Base-by-base conservation (phyloP, 306 rosid species). In the Rubus idaeus region DNA sequence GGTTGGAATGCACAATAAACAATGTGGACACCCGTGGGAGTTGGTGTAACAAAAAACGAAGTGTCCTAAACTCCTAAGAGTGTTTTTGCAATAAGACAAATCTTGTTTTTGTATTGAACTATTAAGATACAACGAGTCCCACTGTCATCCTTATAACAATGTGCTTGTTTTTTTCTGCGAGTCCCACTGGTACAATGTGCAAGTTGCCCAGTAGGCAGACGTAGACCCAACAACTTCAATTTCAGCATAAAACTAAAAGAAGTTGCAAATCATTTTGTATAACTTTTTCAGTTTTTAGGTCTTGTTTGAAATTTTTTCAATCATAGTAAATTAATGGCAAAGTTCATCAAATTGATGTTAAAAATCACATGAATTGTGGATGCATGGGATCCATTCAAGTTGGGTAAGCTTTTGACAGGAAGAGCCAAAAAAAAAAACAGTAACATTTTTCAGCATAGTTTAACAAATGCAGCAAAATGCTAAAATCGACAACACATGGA, bases 91-190 rank as follows among this genome's bases (percentile, higher is more conserved):
- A 46, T 67, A 58, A 57, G 75, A 40, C 64, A 58, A 49, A 35
- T 17, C 0, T 21, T 46, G 5, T 18, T 42, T 52, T 20, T 50
- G 23, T 10, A 44, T 5, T 12, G 70, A 65, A 17, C 9, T 50
- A 50, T 50, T 10, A 4, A 42, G 5, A 42, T 42, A 60, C 6
- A 8, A 41, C 3, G 44, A 71, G 57, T 73, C 23, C 70, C 69
- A 23, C 21, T 23, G 46, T 11, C 23, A 41, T 53, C 6, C 1
- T 26, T 46, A 49, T 60, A 66, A 57, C 71, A 69, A 21, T 5
- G 73, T 53, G 65, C 78, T 60, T 60, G 66, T 61, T 61, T 16
- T 18, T 12, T 61, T n/a, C n/a, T n/a, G n/a, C n/a, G n/a, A n/a
- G n/a, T n/a, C n/a, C n/a, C n/a, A n/a, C n/a, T n/a, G n/a, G n/a